These are phyloP conservation scores for Colletotrichum falcatum DNA, from an alignment of 2,329 filamentous ascomycete species.

Conservation along the genomic window DNA sequence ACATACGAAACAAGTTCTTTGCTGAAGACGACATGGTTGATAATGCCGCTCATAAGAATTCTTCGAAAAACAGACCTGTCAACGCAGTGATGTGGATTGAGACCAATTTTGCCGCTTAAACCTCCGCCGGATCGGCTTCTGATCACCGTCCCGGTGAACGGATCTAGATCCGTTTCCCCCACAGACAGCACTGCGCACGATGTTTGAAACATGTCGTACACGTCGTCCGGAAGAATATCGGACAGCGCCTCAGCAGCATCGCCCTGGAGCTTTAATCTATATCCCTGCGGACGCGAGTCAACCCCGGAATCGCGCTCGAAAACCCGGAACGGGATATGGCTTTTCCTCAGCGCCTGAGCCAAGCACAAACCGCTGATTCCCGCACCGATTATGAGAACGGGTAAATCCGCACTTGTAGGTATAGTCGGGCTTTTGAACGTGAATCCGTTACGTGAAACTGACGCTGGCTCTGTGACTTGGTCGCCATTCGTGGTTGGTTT, in stretches of 20 bases:
- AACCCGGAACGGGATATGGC: slow-evolving; percentile 56
- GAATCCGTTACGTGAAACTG: no score
- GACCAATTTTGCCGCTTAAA: slow-evolving; percentile 65
- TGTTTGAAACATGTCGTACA: slow-evolving; percentile 14
- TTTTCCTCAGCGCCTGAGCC: slow-evolving; percentile 49
- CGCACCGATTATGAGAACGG: slow-evolving; percentile 52
- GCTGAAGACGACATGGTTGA: slow-evolving; percentile 65
- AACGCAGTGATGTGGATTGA: slow-evolving; percentile 61
- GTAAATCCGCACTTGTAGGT: slow-evolving; percentile 1
- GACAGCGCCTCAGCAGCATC: slow-evolving; percentile 12
- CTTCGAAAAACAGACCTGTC: slow-evolving; percentile 72
- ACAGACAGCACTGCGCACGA: slow-evolving; percentile 11
- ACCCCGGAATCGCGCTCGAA: slow-evolving; percentile 64
- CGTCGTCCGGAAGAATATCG: slow-evolving; percentile 10
- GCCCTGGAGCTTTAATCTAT: slow-evolving; percentile 64
- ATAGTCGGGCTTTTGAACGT: not conserved
- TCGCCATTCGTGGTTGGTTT: no score
- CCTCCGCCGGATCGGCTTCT: slow-evolving; percentile 54
- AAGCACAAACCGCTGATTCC: slow-evolving; percentile 53
- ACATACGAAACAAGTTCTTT: slow-evolving; percentile 68
- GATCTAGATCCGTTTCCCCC: slow-evolving; percentile 17
- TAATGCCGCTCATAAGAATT: slow-evolving; percentile 68
- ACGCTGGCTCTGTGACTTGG: no score
- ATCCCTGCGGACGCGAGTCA: slow-evolving; percentile 70
- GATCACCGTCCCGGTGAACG: slow-evolving; percentile 18